Evolutionary conservation across 306 rosid species (phyloP), one percentile per base, ranked within the genome.

Genomic region (Amphicarpaea edgeworthii): DNA sequence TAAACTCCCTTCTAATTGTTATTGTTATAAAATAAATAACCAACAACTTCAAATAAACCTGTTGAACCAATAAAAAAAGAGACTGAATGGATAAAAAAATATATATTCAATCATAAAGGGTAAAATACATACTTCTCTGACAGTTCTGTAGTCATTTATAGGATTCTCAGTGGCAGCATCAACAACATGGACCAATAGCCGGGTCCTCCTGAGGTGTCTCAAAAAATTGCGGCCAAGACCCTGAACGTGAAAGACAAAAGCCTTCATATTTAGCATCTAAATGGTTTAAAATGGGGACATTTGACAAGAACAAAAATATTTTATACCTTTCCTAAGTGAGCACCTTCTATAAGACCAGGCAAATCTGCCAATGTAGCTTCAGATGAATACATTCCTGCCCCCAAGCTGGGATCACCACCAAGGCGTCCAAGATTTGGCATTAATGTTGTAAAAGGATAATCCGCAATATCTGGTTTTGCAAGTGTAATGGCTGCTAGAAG

Each of bases 341-440:
- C 98, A 57, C 99, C 99, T 85, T 96, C 93, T 64, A 92, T 96
- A 77, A 96, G 98, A 76, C 99, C 99, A 51, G 99, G 99, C 84
- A 96, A 86, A 88, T 96, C 99, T 76, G 97, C 99, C 79, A 96
- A 79, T 24, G 99, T 96, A 77, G 97, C 97, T 84, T 90, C 99
- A 14, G 97, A 92, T 42, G 88, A 88, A 84, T 84, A 92, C 97
- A 96, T 89, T 63, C 85, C 93, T 12, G 96, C 93, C 71, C 98
- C 99, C 81, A 96, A 89, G 83, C 87, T 96, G 70, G 99, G 99
- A 87, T 92, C 99, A 49, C 99, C 99, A 61, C 84, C 85, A 69
- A 95, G 93, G 69, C 93, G 96, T 70, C 99, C 99, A 66, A 95
- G 98, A 82, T 95, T 92, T 57, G 99, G 99, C 93, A 95, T 95